Evolutionary conservation across 2,329 filamentous ascomycete species (phyloP), one percentile per base, ranked within the genome.

Genomic region (Pseudocercospora crystallina): DNA sequence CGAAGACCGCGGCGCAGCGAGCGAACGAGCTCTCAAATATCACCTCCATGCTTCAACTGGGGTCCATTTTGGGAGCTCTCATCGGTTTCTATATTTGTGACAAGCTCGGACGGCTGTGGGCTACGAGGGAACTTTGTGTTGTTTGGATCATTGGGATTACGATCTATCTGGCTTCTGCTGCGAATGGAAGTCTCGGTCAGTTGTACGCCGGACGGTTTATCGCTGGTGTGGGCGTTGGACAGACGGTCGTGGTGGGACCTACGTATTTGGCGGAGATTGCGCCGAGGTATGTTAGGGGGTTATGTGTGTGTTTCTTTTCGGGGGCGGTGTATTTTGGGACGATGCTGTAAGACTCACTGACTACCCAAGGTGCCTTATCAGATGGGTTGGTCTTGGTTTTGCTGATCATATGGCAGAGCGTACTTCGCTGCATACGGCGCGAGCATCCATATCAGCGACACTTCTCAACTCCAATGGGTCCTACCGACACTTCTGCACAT

Each of bases 31-130:
- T 85, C 73, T 84, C 86, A 47, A 90, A 90, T 67, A 85, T 90
- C 47, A 85, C 85, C 2, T 80, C 85, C 45, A 90, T 90, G 87
- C 87, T 90, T 0, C 87, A 90, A 69, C 82, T 90, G 61, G 87
- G 87, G 17, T 86, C 81, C 26, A 85, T 90, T 29, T 83, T 75
- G 2, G 87, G 87, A 44, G 84, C 86, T 33, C 74, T 87, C 26
- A 76, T 85, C 58, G 77, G 76, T 5, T 80, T 77, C 61, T 73
- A 75, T 58, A 68, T 77, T 37, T 76, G 77, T 35, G 73, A 73
- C 36, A 40, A 47, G 37, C 38, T 74, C 37, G 72, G 72, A 31
- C 71, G 72, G 57, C 54, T 74, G 5, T 73, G 71, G 69, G 71
- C 72, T 7, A 73, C 71, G 14, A 62, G 70, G 14, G 64, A 70